These are phyloP conservation scores for Pezicula carpinea DNA, from an alignment of 2,329 filamentous ascomycete genomes.

Conservation along the genomic window DNA sequence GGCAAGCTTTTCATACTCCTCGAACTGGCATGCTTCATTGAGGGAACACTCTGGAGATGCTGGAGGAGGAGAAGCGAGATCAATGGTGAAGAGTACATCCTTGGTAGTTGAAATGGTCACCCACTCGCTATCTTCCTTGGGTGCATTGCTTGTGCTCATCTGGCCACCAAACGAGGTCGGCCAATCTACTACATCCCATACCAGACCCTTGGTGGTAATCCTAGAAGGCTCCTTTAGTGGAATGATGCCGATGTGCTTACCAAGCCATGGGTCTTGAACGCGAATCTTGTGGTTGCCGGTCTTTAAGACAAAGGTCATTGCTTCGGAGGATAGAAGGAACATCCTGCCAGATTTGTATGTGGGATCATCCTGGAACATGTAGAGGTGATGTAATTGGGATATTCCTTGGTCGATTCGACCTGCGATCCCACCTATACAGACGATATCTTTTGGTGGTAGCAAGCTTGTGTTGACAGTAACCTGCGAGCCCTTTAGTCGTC, in stretches of 20 bases:
- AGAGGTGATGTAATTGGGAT: conserved; percentile 83
- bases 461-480: conserved; percentile 8
- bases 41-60: background rate
- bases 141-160: conserved; percentile 78
- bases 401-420: conserved; percentile 91
- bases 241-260: conserved; percentile 78
- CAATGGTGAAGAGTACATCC: conserved; percentile 71
- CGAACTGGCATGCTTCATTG: too few species aligned
- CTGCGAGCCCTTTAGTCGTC: background rate
- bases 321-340: conserved; percentile 77
- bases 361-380: conserved; percentile 51
- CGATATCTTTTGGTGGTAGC: conserved; percentile 47
- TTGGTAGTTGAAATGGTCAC: conserved; percentile 59
- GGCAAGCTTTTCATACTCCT: too few species aligned
- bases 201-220: conserved; percentile 76
- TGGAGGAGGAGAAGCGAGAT: conserved; percentile 36
- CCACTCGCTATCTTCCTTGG: conserved; percentile 44
- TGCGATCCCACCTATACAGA: conserved; percentile 79
- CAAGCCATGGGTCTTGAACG: conserved; percentile 39
- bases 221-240: conserved; percentile 73
- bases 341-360: conserved; percentile 51
- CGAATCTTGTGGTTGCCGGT: conserved; percentile 63
- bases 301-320: conserved; percentile 77
- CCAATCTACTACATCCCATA: conserved; percentile 90
- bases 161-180: conserved; percentile 68